phyloP scores from a whole-genome alignment of 176 grass and related monocot species.

The Microstegium vimineum region DNA sequence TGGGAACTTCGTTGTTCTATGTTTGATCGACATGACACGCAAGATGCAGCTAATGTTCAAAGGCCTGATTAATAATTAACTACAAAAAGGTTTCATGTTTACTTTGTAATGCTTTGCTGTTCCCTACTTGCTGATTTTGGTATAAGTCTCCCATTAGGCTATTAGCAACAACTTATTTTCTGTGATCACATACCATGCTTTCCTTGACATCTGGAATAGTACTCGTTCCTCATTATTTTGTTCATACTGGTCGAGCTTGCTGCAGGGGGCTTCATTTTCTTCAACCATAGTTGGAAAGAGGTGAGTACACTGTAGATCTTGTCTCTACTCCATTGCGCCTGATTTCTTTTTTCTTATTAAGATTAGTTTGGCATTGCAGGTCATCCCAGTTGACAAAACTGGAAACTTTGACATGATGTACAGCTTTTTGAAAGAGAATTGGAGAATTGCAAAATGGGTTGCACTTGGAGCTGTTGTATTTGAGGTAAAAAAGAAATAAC shows the following conservation, averaged over 20 bases:
- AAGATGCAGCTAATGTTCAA: not conserved
- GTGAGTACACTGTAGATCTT: constrained; percentile 9
- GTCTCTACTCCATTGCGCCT: constrained; percentile 9
- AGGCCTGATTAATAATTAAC: constrained; percentile 1
- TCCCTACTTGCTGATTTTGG: not conserved
- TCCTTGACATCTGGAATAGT: constrained; percentile 59
- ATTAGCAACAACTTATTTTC: not conserved
- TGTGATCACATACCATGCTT: constrained; percentile 36
- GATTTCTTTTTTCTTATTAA: not conserved
- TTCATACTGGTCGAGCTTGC: constrained; percentile 86
- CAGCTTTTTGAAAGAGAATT: constrained; percentile 68
- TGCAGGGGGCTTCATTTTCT: constrained; percentile 77
- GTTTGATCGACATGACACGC: not conserved
- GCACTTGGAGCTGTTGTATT: constrained; percentile 75
- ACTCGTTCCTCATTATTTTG: constrained; percentile 78
- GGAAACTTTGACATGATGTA: constrained; percentile 82
- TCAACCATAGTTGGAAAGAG: constrained; percentile 74
- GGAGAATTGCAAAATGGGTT: constrained; percentile 82
- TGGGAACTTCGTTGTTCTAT: not conserved
- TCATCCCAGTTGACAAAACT: constrained; percentile 75
- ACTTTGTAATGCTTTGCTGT: constrained; percentile 1
- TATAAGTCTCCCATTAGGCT: not conserved
- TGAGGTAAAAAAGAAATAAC: constrained; percentile 48
- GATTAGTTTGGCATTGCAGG: constrained; percentile 36
- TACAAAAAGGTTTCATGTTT: not conserved